Percentiles rank a stretch among this genome's conserved stretches.
These are phyloP conservation scores for Fraxinus sp. DNA, from an alignment of 305 asterid species.

Conservation along the genomic window DNA sequence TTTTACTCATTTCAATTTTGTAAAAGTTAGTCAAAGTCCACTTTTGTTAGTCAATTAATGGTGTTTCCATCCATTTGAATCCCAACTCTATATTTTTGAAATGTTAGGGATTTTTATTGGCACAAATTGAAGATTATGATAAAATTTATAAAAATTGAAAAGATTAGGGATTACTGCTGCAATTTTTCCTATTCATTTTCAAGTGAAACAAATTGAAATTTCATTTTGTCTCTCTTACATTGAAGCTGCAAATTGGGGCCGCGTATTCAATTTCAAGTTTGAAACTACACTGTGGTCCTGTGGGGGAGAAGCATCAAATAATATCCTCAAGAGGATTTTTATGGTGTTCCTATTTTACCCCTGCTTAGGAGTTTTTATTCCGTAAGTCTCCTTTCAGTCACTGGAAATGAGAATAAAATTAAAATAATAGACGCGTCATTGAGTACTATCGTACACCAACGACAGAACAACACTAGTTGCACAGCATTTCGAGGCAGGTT, in stretches of 20 bases:
- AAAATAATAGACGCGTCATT: slow-evolving; percentile 19
- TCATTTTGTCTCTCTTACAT: slow-evolving; percentile 21
- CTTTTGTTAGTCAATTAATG: no score
- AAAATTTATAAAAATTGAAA: no score
- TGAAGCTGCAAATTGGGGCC: slow-evolving; percentile 20
- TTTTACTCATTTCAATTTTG: no score
- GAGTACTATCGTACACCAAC: slow-evolving; percentile 7
- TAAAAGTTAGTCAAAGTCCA: no score
- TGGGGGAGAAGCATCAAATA: background rate
- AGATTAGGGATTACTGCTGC: background rate
- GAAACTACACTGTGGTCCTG: slow-evolving; percentile 3
- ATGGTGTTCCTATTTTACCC: background rate
- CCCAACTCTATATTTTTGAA: background rate
- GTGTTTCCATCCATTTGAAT: no score
- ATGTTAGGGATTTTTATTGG: background rate
- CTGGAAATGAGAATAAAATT: background rate
- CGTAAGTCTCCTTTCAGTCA: background rate
- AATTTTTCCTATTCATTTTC: background rate
- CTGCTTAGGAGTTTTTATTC: background rate
- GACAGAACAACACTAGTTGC: slow-evolving; percentile 20
- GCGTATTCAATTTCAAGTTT: slow-evolving; percentile 15
- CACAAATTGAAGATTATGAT: no score
- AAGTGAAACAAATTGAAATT: background rate
- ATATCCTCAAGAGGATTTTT: slow-evolving; percentile 4
- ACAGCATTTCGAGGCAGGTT: background rate